A percentile compares a stretch with the other conserved stretches of the same genome.
Conservation (phyloP, 2,329 filamentous ascomycete genomes). For the Rutstroemia sp. region DNA sequence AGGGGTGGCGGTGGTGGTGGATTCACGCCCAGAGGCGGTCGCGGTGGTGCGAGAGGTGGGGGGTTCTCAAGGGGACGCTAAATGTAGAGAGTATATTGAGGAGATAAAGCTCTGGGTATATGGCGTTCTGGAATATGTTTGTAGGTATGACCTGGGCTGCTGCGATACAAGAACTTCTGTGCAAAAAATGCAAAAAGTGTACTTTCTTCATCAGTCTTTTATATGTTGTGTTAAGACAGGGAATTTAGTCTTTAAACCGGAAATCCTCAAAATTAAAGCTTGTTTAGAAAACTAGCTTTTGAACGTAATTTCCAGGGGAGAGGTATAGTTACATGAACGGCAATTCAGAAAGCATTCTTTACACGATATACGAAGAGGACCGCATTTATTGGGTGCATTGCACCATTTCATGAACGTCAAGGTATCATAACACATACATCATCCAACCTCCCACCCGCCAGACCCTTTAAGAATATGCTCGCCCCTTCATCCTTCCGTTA, state of each 20-base stretch:
- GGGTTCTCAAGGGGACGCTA: conserved; percentile 27
- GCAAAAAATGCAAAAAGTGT: conserved; percentile 5
- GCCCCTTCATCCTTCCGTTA: not conserved
- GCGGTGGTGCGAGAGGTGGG: conserved; percentile 27
- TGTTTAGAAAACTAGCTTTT: too few species aligned
- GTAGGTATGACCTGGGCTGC: conserved; percentile 6
- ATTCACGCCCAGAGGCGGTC: conserved; percentile 25
- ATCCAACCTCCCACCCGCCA: not conserved
- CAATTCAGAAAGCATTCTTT: not conserved
- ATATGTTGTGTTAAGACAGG: not conserved
- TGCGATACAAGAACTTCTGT: conserved; percentile 8
- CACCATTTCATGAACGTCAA: conserved; percentile 1
- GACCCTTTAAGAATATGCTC: not conserved
- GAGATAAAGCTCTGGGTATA: conserved; percentile 8
- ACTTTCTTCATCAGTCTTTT: not conserved
- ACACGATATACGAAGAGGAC: not conserved
- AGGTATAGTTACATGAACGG: not conserved
- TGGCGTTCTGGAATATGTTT: conserved; percentile 9
- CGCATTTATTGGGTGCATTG: not conserved
- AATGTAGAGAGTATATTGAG: not conserved
- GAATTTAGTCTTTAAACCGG: too few species aligned
- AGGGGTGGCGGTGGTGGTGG: conserved; percentile 28
- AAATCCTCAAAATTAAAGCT: too few species aligned
- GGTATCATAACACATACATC: conserved; percentile 7
- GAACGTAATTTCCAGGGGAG: too few species aligned